phyloP scores from a whole-genome alignment of 1,139 yeast genomes.

The Sugiyamaella pinicola region DNA sequence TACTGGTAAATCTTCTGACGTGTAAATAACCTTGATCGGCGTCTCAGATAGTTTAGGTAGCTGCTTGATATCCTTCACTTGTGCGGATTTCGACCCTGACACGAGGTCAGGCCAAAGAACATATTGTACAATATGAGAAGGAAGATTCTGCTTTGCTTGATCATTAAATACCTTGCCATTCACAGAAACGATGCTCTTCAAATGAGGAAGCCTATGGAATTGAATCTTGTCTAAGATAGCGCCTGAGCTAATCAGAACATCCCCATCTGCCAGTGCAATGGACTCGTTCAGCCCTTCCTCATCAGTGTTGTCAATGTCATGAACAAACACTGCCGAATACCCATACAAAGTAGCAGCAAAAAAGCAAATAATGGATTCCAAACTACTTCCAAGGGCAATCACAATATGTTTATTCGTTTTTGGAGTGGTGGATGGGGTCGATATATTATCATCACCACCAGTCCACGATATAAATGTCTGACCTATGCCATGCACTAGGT shows the following conservation, averaged over 20 bases:
- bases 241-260: constrained; percentile 16
- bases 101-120: constrained; percentile 20
- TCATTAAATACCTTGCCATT: constrained; percentile 16
- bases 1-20: constrained; percentile 16
- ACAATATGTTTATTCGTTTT: constrained; percentile 27
- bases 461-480: constrained; percentile 10
- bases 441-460: not conserved
- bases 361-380: constrained; percentile 29
- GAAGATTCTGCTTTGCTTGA: not conserved
- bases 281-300: constrained; percentile 11
- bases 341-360: constrained; percentile 23
- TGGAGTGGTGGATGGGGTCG: not conserved
- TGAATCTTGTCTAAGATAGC: constrained; percentile 13
- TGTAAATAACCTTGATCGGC: constrained; percentile 20
- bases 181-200: constrained; percentile 10
- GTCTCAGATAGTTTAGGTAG: constrained; percentile 3
- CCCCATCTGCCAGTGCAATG: constrained; percentile 15
- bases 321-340: constrained; percentile 17
- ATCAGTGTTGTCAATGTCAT: constrained; percentile 14
- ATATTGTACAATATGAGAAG: constrained; percentile 5
- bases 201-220: not conserved
- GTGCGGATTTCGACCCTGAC: constrained; percentile 1
- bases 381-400: constrained; percentile 32
- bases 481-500: constrained; percentile 26
- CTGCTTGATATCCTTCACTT: not conserved